Evolutionary conservation across 2,329 filamentous ascomycete species (phyloP).

Genomic region (Diaporthe australafricana): DNA sequence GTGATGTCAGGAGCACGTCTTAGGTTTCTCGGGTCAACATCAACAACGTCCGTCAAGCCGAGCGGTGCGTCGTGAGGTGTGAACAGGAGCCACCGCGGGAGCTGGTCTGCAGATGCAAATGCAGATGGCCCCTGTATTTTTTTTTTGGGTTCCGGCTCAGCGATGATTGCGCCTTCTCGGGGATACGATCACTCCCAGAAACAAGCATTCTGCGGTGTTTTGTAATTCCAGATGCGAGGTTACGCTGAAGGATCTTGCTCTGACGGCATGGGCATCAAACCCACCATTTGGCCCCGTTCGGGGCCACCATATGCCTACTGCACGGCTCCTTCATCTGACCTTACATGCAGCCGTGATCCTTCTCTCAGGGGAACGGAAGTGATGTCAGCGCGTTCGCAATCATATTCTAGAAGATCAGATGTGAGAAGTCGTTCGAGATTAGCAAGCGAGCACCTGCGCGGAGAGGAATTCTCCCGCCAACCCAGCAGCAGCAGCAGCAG

Average conservation of each 20-base stretch:
- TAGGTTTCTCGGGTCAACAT: no score
- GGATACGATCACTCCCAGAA: background rate
- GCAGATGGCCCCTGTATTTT: background rate
- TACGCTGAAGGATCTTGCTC: background rate
- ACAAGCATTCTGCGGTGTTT: background rate
- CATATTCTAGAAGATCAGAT: background rate
- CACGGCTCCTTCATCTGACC: background rate
- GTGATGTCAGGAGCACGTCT: background rate
- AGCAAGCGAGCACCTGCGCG: background rate
- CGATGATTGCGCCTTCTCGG: background rate
- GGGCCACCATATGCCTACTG: background rate
- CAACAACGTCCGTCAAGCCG: background rate
- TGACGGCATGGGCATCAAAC: background rate
- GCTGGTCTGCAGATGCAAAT: background rate
- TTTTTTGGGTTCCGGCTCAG: background rate
- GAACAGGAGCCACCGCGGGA: background rate
- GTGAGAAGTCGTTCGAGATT: background rate
- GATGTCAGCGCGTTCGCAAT: conserved; percentile 13
- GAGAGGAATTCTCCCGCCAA: background rate
- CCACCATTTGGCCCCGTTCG: background rate
- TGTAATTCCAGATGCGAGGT: background rate
- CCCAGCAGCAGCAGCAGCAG: background rate
- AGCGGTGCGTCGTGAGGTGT: background rate
- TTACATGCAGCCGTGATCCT: conserved; percentile 6
- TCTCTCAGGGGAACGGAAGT: background rate